Conservation (phyloP, 2,329 filamentous ascomycete species). For the Apiospora rasikravindrae region DNA sequence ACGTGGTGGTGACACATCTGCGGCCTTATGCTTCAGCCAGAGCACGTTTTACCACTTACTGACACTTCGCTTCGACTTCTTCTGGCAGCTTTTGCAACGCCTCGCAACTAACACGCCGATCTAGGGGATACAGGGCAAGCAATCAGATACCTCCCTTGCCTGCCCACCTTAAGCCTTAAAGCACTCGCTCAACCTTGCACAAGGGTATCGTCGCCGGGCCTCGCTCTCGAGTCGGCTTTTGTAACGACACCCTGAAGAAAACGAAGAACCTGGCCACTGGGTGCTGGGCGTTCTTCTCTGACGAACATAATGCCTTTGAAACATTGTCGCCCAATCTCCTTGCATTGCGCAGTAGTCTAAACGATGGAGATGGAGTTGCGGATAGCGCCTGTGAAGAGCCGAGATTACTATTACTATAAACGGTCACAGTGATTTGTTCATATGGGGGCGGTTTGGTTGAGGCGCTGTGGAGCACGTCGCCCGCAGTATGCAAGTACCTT, state of each 20-base stretch:
- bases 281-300: neutral
- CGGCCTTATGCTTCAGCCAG: constrained; percentile 7
- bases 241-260: neutral
- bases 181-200: neutral
- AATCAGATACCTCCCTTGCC: neutral
- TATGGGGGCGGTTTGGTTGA: neutral
- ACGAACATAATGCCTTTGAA: neutral
- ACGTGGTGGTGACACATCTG: constrained; percentile 16
- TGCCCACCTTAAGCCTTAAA: no score
- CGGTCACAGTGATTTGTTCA: neutral
- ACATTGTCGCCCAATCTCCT: constrained; percentile 11
- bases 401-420: constrained; percentile 15
- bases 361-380: constrained; percentile 8
- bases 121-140: neutral
- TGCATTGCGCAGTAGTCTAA: constrained; percentile 16
- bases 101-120: neutral
- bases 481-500: neutral
- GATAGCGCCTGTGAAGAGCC: constrained; percentile 14
- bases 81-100: neutral
- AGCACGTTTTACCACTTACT: neutral
- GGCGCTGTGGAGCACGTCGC: neutral
- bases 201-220: neutral
- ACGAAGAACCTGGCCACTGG: neutral
- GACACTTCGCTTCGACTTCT: neutral
- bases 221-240: neutral